These are phyloP conservation scores for Solanum chacoense DNA, from an alignment of 305 asterid species.

Conservation along the genomic window DNA sequence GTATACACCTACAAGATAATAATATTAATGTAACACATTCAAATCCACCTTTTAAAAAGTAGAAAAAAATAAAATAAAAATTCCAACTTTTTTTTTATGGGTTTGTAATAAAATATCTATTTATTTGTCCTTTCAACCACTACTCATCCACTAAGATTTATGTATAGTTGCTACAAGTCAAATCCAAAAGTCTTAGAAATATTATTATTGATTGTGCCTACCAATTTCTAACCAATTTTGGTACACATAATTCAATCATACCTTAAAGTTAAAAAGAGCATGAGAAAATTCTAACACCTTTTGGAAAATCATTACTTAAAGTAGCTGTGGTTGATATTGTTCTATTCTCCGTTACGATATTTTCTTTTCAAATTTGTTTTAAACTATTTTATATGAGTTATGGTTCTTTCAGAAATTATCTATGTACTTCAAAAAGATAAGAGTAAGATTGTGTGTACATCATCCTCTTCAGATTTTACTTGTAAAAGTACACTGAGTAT, in stretches of 20 bases:
- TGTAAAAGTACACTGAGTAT: too few relatives aligned
- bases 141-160: constrained; percentile 47
- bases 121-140: constrained; percentile 22
- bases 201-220: constrained; percentile 16
- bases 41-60: neutral
- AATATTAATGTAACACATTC: neutral
- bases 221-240: constrained; percentile 21
- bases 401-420: neutral
- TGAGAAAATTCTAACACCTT: neutral
- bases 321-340: neutral
- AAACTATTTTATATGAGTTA: neutral
- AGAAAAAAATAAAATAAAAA: neutral
- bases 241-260: constrained; percentile 5
- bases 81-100: neutral
- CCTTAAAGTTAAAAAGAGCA: neutral
- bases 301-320: neutral
- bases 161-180: constrained; percentile 26
- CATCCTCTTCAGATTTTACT: neutral
- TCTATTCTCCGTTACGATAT: neutral
- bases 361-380: neutral
- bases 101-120: neutral
- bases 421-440: neutral
- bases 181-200: constrained; percentile 8
- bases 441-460: too few relatives aligned
- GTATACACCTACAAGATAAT: neutral